A percentile compares a stretch with the other conserved stretches of the same genome.
phyloP scores from a whole-genome alignment of 1,284 basidiomycete species.

The Sporisorium sorghi region DNA sequence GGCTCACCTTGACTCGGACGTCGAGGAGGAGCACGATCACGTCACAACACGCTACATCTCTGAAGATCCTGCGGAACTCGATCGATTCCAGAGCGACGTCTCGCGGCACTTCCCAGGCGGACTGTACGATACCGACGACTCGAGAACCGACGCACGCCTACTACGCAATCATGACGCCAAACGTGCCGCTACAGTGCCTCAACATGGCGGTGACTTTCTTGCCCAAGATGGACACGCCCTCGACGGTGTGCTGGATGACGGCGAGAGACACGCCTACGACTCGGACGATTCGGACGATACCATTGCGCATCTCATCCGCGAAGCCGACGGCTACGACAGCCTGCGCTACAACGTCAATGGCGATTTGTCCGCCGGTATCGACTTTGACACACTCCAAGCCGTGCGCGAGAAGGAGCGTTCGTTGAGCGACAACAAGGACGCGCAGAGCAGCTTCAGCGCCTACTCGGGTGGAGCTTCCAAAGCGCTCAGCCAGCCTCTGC shows the following conservation, averaged over 20 bases:
- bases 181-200: background rate
- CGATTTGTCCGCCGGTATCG: conserved; percentile 28
- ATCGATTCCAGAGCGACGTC: conserved; percentile 10
- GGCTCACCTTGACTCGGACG: conserved; percentile 10
- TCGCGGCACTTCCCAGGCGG: conserved; percentile 44
- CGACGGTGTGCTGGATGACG: conserved; percentile 10
- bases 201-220: conserved; percentile 5
- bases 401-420: conserved; percentile 25
- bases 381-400: conserved; percentile 34
- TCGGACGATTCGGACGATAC: conserved; percentile 50
- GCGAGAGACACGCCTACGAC: conserved; percentile 22
- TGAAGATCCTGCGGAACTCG: conserved; percentile 8
- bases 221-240: background rate
- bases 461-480: conserved; percentile 57
- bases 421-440: conserved; percentile 23
- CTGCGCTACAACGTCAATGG: conserved; percentile 30
- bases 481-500: conserved; percentile 56
- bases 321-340: conserved; percentile 44
- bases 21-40: conserved; percentile 12
- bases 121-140: conserved; percentile 21
- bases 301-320: conserved; percentile 35
- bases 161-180: background rate
- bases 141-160: conserved; percentile 5
- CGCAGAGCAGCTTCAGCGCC: conserved; percentile 26
- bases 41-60: conserved; percentile 14